These are phyloP conservation scores for Trichoderma sp. DNA, from an alignment of 2,329 filamentous ascomycete species.

Conservation along the genomic window DNA sequence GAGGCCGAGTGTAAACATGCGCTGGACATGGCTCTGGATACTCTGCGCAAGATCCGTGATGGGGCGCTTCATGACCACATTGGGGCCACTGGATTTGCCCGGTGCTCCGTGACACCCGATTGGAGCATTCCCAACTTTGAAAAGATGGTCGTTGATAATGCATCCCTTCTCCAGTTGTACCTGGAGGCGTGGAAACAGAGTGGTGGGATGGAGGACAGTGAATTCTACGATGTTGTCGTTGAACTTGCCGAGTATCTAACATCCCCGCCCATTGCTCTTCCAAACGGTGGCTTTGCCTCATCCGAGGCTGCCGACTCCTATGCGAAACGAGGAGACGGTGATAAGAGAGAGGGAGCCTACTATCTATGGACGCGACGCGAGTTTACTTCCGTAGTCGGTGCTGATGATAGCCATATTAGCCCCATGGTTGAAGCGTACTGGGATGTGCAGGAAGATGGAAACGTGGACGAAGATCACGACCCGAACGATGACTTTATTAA, in stretches of 20 bases:
- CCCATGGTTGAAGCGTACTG: constrained; percentile 80
- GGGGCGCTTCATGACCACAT: constrained; percentile 59
- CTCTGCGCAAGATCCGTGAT: constrained; percentile 70
- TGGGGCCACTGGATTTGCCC: constrained; percentile 55
- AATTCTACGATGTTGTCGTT: constrained; percentile 75
- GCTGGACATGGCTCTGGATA: constrained; percentile 76
- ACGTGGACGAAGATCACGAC: constrained; percentile 79
- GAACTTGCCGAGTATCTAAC: constrained; percentile 88
- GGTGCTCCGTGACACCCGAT: constrained; percentile 87
- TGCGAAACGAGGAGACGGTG: constrained; percentile 70
- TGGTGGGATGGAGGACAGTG: constrained; percentile 55
- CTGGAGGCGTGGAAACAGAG: constrained; percentile 77
- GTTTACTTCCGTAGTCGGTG: constrained; percentile 69
- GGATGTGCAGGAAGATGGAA: constrained; percentile 81
- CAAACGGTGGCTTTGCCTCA: constrained; percentile 76
- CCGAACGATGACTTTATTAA: constrained; percentile 93
- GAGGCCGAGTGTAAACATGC: constrained; percentile 73
- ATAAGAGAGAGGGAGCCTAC: constrained; percentile 88
- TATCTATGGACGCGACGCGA: constrained; percentile 93
- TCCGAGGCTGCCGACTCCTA: constrained; percentile 90
- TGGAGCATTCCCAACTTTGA: constrained; percentile 97
- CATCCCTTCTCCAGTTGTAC: constrained; percentile 79
- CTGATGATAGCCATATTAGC: constrained; percentile 56
- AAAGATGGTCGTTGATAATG: constrained; percentile 94
- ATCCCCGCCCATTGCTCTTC: constrained; percentile 64